A percentile compares a stretch with the other conserved stretches of the same genome.
phyloP scores from a whole-genome alignment of 1,284 basidiomycete genomes.

The Xerocomus nothofagi region DNA sequence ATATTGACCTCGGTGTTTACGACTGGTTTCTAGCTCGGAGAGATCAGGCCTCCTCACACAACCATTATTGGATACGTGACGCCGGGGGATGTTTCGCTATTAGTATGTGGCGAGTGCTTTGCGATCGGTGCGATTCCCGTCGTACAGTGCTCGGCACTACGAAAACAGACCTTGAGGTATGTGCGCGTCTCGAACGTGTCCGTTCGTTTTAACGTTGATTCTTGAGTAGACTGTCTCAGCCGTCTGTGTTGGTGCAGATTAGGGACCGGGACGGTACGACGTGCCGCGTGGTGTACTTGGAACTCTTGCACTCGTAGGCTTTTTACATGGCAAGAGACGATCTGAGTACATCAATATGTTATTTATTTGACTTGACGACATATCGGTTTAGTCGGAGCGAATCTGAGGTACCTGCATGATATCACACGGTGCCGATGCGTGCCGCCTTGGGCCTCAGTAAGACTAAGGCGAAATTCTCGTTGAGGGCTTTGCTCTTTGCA shows the following conservation, averaged over 20 bases:
- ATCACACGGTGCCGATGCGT: too few relatives aligned
- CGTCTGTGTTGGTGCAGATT: constrained; percentile 44
- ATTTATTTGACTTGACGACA: not conserved
- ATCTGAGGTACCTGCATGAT: not conserved
- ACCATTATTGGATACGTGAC: constrained; percentile 77
- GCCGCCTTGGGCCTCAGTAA: too few relatives aligned
- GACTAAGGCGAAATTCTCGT: too few relatives aligned
- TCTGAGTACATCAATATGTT: not conserved
- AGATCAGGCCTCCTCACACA: constrained; percentile 39
- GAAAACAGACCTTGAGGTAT: constrained; percentile 53
- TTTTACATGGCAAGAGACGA: not conserved
- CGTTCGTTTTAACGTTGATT: not conserved
- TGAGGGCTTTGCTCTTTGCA: too few relatives aligned
- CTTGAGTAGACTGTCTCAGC: constrained; percentile 19
- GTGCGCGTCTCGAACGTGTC: constrained; percentile 2
- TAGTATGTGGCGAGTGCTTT: constrained; percentile 70
- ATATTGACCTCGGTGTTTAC: too few relatives aligned
- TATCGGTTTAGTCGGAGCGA: not conserved
- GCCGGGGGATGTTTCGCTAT: constrained; percentile 77
- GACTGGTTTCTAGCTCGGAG: constrained; percentile 43
- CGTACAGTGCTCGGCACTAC: constrained; percentile 49
- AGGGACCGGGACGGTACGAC: constrained; percentile 47
- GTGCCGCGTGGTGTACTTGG: constrained; percentile 44
- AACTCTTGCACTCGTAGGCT: constrained; percentile 34
- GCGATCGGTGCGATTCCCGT: constrained; percentile 74